These are phyloP conservation scores for Sistotremastrum suecicum DNA, from an alignment of 768 basidiomycete species.

Conservation along the genomic window DNA sequence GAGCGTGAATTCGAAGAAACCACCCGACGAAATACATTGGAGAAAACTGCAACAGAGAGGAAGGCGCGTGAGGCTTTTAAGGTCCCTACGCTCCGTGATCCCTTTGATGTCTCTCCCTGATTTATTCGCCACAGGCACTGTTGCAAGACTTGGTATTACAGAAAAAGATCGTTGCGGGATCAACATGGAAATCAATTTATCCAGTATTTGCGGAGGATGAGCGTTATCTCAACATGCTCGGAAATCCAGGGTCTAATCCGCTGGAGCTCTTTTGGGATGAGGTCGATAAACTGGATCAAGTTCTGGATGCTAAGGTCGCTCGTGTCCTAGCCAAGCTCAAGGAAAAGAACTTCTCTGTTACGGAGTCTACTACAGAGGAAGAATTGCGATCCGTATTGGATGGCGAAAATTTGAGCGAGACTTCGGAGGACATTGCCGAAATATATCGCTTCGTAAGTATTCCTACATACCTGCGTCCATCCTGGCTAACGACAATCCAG, in stretches of 20 bases:
- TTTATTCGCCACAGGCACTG: constrained; percentile 34
- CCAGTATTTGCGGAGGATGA: constrained; percentile 61
- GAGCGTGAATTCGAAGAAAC: constrained; percentile 89
- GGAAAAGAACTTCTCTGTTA: constrained; percentile 27
- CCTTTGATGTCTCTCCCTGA: not conserved
- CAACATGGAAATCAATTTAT: constrained; percentile 88
- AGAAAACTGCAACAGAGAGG: constrained; percentile 71
- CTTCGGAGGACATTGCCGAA: constrained; percentile 35
- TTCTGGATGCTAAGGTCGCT: constrained; percentile 67
- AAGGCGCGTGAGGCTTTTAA: constrained; percentile 88
- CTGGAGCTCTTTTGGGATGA: constrained; percentile 94
- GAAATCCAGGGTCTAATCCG: constrained; percentile 88
- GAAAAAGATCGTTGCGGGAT: constrained; percentile 61
- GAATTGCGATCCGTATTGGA: constrained; percentile 42
- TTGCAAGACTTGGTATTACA: constrained; percentile 52
- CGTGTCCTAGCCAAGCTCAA: constrained; percentile 33
- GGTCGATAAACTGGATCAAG: constrained; percentile 77
- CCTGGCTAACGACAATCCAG: constrained; percentile 23
- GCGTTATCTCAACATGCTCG: constrained; percentile 80
- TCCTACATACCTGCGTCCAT: not conserved
- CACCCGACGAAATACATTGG: constrained; percentile 62
- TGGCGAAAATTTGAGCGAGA: constrained; percentile 27
- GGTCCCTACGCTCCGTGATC: constrained; percentile 24
- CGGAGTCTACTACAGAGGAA: constrained; percentile 47
- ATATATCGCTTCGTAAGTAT: constrained; percentile 50